These are phyloP conservation scores for Euptelea pleiosperma DNA, from an alignment of 164 flowering plant genomes.

Conservation along the genomic window DNA sequence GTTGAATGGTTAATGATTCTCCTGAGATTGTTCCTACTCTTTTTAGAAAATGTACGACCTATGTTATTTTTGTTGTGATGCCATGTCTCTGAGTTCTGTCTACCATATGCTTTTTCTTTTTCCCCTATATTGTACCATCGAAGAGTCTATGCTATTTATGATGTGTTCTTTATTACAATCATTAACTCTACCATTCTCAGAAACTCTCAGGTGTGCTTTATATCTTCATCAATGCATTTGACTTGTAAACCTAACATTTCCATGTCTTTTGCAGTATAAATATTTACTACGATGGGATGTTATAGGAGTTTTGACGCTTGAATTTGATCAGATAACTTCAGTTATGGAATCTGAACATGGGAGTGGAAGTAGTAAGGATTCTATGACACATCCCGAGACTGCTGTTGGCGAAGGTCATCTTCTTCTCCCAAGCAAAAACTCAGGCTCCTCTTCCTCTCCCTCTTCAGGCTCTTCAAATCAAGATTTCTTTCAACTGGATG, in stretches of 20 bases:
- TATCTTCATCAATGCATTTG: background rate
- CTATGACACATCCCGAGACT: conserved; percentile 4
- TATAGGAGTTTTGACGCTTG: background rate
- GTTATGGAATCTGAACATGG: conserved; percentile 37
- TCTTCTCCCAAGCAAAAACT: conserved; percentile 9
- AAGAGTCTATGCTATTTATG: no score
- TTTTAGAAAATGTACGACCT: no score
- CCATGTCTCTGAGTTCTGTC: no score
- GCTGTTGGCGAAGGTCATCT: conserved; percentile 18
- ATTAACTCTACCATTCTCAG: no score
- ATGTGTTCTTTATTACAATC: no score
- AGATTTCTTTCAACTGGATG: conserved; percentile 28
- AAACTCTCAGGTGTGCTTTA: no score
- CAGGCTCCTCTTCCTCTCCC: conserved; percentile 28
- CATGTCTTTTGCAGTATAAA: background rate
- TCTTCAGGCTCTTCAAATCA: conserved; percentile 35
- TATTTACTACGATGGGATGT: conserved; percentile 3
- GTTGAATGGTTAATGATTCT: no score
- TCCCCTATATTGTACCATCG: no score
- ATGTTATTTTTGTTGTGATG: no score
- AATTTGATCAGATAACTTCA: conserved; percentile 14
- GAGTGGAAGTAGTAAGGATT: conserved; percentile 18
- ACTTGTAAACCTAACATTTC: background rate
- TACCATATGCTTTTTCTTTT: no score
- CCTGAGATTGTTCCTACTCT: no score